Evolutionary conservation across 2,329 filamentous ascomycete genomes (phyloP), one percentile per base, ranked within the genome.

Genomic region (Pyricularia grisea): DNA sequence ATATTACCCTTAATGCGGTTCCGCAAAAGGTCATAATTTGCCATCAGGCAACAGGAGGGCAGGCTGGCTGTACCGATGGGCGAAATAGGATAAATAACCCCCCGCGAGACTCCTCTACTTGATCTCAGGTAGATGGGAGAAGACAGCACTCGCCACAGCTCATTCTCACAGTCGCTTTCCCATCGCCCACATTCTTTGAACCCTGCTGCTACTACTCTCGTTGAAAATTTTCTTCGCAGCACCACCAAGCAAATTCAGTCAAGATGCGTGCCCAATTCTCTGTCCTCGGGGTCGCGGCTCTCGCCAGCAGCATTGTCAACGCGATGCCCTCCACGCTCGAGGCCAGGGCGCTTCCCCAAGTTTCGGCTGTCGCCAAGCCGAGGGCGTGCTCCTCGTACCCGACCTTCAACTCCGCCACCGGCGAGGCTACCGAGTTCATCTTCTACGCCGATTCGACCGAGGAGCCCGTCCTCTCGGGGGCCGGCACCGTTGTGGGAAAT

Each of bases 301-400:
- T 67, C 14, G 65, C 65, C 14, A 36, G 33, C n/a, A 67, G 36
- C 25, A 4, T 36, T 6, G 36, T 31, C 23, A 25, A 50, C 65
- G 65, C 65, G 23, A 31, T 67, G 17, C 58, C 58, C 10, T 61
- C 65, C 14, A 28, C 65, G 12, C 36, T 50, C 36, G 36, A n/a
- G 11, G 65, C 65, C 36, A 25, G 42, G 33, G 65, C n/a, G n/a
- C 65, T 67, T n/a, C 65, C 65, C n/a, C n/a, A 42, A 6, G 33
- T 67, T 28, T 50, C n/a, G 23, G 31, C 65, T 25, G 65, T 67
- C 31, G 31, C n/a, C 23, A 36, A 50, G 65, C 31, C 33, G 14
- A 28, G 23, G 7, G 33, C 42, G 36, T 67, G 65, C 65, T n/a
- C 36, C 33, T 50, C 36, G 33, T 67, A 67, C 65, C 65, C 65